A percentile compares a stretch with the other conserved stretches of the same genome.
Conservation (phyloP, 2,329 filamentous ascomycete genomes). For the Diaporthe citrichinensis region DNA sequence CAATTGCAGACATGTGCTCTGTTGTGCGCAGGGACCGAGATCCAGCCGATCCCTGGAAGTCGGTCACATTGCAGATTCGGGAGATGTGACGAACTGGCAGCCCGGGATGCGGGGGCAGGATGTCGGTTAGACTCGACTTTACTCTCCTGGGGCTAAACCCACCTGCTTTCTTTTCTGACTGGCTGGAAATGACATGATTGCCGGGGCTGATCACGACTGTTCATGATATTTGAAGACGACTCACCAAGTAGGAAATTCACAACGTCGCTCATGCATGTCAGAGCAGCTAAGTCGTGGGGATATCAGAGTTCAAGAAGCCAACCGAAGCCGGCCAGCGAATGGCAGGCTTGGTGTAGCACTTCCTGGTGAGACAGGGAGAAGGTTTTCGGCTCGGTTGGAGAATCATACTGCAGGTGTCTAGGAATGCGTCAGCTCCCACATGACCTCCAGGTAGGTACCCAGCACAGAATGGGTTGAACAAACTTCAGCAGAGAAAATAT, state of each 20-base stretch:
- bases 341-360: not conserved
- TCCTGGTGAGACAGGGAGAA: not conserved
- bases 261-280: slow-evolving; percentile 11
- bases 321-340: not conserved
- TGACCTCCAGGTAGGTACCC: not conserved
- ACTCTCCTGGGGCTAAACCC: not conserved
- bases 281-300: not conserved
- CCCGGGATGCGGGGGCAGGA: slow-evolving; percentile 3
- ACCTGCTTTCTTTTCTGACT: slow-evolving; percentile 17
- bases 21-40: not conserved
- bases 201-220: slow-evolving; percentile 23
- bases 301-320: not conserved
- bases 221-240: not conserved
- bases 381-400: not conserved
- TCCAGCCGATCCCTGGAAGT: slow-evolving; percentile 20
- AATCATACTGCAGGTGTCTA: not conserved
- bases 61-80: slow-evolving; percentile 31
- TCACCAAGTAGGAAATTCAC: not conserved
- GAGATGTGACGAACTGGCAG: not conserved
- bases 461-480: not conserved
- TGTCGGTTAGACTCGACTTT: not conserved
- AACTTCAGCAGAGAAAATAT: not conserved
- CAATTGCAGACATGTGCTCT: not conserved
- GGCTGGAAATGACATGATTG: slow-evolving; percentile 36
- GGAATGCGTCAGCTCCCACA: slow-evolving; percentile 11